Percentiles rank a stretch among this genome's conserved stretches.
These are phyloP conservation scores for Endocalyx cinctus DNA, from an alignment of 2,329 filamentous ascomycete species.

Conservation along the genomic window DNA sequence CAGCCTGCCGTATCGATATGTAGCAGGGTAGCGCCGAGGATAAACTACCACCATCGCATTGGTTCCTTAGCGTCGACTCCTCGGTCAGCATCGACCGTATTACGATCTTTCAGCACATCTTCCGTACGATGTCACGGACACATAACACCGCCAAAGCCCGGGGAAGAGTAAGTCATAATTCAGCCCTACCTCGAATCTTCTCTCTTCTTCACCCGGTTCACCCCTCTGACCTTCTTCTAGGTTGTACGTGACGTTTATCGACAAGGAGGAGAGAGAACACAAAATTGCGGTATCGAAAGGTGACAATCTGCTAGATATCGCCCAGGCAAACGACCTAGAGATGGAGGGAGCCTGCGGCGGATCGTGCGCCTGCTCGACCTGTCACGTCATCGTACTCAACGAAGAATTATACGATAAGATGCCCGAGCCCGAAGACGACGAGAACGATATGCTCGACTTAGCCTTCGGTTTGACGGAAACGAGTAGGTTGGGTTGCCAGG, in stretches of 20 bases:
- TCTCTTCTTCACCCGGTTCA: constrained; percentile 7
- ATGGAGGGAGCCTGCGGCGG: constrained; percentile 98
- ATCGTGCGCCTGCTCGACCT: constrained; percentile 88
- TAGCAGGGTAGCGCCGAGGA: too few species aligned
- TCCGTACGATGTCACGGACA: constrained; percentile 66
- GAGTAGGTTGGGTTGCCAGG: constrained; percentile 78
- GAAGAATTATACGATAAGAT: constrained; percentile 73
- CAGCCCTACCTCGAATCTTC: too few species aligned
- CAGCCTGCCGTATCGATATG: too few species aligned
- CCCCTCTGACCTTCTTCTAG: constrained; percentile 44
- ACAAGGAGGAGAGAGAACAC: constrained; percentile 76
- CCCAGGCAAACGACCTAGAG: constrained; percentile 89
- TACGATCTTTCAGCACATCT: constrained; percentile 62
- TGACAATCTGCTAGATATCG: constrained; percentile 92
- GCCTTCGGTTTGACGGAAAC: constrained; percentile 90
- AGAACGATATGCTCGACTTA: constrained; percentile 87
- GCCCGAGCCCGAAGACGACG: constrained; percentile 71
- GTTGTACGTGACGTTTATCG: constrained; percentile 85
- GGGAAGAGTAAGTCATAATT: constrained; percentile 78
- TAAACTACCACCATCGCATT: too few species aligned
- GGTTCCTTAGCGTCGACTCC: too few species aligned
- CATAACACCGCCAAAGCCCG: constrained; percentile 75
- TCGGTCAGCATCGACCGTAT: too few species aligned
- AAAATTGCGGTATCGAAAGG: constrained; percentile 78
- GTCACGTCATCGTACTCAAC: constrained; percentile 79